Evolutionary conservation across 768 basidiomycete species (phyloP), one percentile per base, ranked within the genome.

Genomic region (Suillus luteus): DNA sequence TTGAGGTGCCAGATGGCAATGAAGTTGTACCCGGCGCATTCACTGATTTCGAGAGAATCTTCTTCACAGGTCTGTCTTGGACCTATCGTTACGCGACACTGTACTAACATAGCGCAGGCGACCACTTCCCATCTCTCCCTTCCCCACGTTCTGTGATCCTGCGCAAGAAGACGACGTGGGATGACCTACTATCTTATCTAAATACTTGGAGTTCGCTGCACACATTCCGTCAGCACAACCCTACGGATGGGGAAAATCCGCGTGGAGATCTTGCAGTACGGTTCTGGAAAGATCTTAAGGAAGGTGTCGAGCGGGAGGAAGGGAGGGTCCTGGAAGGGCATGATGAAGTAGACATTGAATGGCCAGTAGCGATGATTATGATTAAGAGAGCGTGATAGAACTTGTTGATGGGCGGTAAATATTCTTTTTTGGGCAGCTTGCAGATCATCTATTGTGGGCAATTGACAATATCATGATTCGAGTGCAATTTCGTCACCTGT

Each of bases 191-290:
- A 6, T 82, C 79, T 2, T 94, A 93, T 71, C 77, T 94, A 22
- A 79, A 85, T 55, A 92, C 91, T 0, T 89, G 83, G 79, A 91
- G 89, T 68, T 77, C 90, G 2, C 75, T 92, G 57, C 86, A 90
- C 64, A 85, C 83, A 14, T 93, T 83, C 72, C 84, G 86, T 65
- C 87, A 90, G 66, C 70, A 69, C 12, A 81, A 86, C 70, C 89
- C 90, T 0, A 80, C 83, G 37, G 90, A 93, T 69, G 64, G 60
- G 14, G 67, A 71, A 49, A 72, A 77, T 31, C 65, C 72, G 0
- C 86, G 86, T 24, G 88, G 89, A 1, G 86, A 89, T 71, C 82
- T 93, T 48, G 84, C 87, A 10, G 77, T 83, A 65, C 78, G 90
- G 17, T 88, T 91, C 68, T 85, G 85, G 84, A 82, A 82, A 65